Conservation (phyloP, 352 stramenopile genomes). For the Pythium phragmitis region DNA sequence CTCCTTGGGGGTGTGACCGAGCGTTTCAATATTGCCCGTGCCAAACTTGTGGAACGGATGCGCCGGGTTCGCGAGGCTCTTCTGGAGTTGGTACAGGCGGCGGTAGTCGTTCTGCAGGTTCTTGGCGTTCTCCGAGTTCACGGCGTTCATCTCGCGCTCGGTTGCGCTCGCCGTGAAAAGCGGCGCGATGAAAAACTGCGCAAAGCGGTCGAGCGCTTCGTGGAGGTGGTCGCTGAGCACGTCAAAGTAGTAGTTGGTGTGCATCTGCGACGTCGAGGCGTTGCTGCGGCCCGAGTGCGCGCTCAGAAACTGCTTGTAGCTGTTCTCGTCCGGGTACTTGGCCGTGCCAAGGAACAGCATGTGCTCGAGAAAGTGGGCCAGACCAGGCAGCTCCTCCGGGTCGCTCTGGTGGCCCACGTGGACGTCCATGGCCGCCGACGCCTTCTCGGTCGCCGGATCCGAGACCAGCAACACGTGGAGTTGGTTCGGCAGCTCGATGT, state of each 20-base stretch:
- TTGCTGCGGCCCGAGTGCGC: conserved; percentile 94
- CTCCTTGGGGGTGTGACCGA: conserved; percentile 42
- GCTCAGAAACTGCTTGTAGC: conserved; percentile 92
- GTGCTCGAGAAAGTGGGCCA: conserved; percentile 95
- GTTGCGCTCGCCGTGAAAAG: conserved; percentile 90
- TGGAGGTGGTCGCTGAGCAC: conserved; percentile 76
- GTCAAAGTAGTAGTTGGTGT: conserved; percentile 98
- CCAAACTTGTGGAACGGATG: conserved; percentile 91
- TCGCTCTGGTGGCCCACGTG: conserved; percentile 93
- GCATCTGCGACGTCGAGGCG: conserved; percentile 94
- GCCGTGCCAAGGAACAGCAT: conserved; percentile 97
- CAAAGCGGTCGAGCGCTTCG: conserved; percentile 94
- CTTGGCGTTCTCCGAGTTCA: conserved; percentile 97
- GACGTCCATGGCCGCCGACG: conserved; percentile 93
- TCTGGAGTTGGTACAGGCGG: conserved; percentile 82
- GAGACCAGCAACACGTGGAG: conserved; percentile 86
- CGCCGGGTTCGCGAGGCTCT: conserved; percentile 58
- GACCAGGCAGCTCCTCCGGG: conserved; percentile 78
- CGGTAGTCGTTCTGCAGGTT: conserved; percentile 93
- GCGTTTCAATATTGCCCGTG: conserved; percentile 86
- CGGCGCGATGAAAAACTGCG: conserved; percentile 97
- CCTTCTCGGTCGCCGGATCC: conserved; percentile 91
- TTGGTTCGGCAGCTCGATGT: conserved; percentile 45
- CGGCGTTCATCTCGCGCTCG: conserved; percentile 94
- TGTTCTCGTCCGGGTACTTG: conserved; percentile 96